Evolutionary conservation across 2,329 filamentous ascomycete genomes (phyloP).

Genomic region (Kalaharituber pfeilii): DNA sequence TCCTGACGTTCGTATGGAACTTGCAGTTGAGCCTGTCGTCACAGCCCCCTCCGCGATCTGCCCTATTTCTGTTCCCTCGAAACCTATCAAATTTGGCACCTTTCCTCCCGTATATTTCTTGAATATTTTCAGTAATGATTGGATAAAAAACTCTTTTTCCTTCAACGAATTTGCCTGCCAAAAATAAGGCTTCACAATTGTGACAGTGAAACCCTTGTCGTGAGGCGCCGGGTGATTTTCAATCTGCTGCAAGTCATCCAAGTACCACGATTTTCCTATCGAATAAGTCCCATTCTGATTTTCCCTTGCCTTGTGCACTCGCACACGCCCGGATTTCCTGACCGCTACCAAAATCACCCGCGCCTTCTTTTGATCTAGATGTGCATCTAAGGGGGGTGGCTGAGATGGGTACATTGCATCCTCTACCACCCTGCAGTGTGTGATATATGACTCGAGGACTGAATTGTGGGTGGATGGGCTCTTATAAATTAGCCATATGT

Average conservation of each 20-base stretch:
- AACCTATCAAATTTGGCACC: conserved; percentile 60
- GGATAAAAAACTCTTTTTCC: conserved; percentile 98
- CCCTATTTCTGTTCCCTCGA: conserved; percentile 62
- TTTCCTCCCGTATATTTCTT: conserved; percentile 87
- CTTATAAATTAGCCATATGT: conserved; percentile 9
- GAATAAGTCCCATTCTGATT: conserved; percentile 89
- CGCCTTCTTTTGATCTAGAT: conserved; percentile 57
- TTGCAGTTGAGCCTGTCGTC: not conserved
- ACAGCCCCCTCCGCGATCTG: not conserved
- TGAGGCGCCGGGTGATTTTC: conserved; percentile 57
- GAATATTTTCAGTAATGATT: conserved; percentile 88
- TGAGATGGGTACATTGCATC: conserved; percentile 65
- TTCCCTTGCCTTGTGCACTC: conserved; percentile 92
- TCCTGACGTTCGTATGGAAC: not conserved
- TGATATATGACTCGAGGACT: conserved; percentile 92
- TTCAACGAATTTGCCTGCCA: conserved; percentile 88
- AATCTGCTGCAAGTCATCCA: conserved; percentile 72
- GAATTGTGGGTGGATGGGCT: not conserved
- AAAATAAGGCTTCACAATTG: conserved; percentile 84
- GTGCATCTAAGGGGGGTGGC: conserved; percentile 60
- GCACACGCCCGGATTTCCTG: conserved; percentile 75
- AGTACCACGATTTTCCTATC: conserved; percentile 94
- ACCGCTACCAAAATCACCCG: conserved; percentile 88
- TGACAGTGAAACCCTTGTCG: conserved; percentile 70
- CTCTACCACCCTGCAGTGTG: conserved; percentile 81